These are phyloP conservation scores for Gossypium rotundifolium DNA, from an alignment of 345 rosid genomes.

Conservation along the genomic window DNA sequence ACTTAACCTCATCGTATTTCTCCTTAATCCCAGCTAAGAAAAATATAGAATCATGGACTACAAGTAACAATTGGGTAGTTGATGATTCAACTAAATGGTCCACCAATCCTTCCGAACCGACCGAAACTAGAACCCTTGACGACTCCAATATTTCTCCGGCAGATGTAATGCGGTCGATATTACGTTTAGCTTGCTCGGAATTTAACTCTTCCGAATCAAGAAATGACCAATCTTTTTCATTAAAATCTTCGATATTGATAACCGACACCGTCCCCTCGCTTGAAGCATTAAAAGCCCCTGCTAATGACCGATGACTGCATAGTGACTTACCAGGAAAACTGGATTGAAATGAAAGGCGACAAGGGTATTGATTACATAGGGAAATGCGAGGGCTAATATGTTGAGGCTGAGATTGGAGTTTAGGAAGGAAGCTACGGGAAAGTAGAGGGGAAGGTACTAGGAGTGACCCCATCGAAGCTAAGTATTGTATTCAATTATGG, in stretches of 20 bases:
- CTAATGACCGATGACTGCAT: slow-evolving; percentile 9
- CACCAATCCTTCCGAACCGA: slow-evolving; percentile 33
- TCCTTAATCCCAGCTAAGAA: slow-evolving; percentile 67
- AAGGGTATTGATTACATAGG: not conserved
- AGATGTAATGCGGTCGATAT: slow-evolving; percentile 47
- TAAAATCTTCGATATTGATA: slow-evolving; percentile 43
- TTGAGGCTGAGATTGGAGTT: not conserved
- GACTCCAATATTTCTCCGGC: slow-evolving; percentile 42
- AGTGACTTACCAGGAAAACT: slow-evolving; percentile 5
- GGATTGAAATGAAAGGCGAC: not conserved
- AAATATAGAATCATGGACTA: slow-evolving; percentile 85
- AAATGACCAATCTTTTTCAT: slow-evolving; percentile 27
- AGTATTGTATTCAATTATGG: not conserved
- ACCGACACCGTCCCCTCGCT: slow-evolving; percentile 37
- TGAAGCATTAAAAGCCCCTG: slow-evolving; percentile 31
- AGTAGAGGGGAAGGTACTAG: slow-evolving; percentile 17
- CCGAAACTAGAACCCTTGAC: slow-evolving; percentile 72
- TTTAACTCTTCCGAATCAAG: slow-evolving; percentile 46
- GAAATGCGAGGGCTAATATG: not conserved
- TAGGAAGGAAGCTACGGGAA: slow-evolving; percentile 9
- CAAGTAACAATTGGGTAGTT: slow-evolving; percentile 48
- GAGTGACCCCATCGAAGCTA: slow-evolving; percentile 35
- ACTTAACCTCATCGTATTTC: slow-evolving; percentile 68
- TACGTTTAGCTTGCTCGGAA: slow-evolving; percentile 30
- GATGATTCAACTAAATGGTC: slow-evolving; percentile 42